phyloP scores from a whole-genome alignment of 139 green algal genomes.

The Chlorella sorokiniana region DNA sequence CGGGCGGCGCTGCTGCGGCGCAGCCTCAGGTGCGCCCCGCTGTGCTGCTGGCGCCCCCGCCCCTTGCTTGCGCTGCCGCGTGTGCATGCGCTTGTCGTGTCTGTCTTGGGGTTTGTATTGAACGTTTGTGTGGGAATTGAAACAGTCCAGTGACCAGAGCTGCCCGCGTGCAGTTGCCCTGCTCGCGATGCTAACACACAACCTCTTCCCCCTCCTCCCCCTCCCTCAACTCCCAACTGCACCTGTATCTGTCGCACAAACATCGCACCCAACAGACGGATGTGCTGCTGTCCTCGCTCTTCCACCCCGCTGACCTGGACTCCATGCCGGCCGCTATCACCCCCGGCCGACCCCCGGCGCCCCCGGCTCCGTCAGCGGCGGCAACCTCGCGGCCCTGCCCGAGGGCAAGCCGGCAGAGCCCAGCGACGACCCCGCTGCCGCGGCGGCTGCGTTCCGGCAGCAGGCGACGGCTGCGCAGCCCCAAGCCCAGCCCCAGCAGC shows the following conservation, averaged over 20 bases:
- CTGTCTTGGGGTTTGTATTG: too few species aligned
- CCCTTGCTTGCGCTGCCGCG: not conserved
- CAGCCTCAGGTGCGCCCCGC: not conserved
- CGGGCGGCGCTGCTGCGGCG: too few species aligned
- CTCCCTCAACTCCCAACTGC: not conserved
- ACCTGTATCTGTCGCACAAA: too few species aligned
- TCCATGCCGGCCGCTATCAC: conserved; percentile 29
- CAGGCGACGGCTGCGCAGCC: not conserved
- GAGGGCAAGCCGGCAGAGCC: conserved; percentile 1
- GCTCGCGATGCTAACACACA: not conserved
- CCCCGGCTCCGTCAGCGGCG: conserved; percentile 3
- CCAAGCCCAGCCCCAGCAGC: not conserved
- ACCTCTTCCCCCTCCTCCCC: not conserved
- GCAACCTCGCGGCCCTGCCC: conserved; percentile 8
- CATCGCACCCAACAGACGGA: too few species aligned
- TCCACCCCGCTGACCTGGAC: conserved; percentile 23
- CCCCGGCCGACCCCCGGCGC: too few species aligned
- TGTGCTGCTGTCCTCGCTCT: not conserved
- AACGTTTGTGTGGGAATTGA: too few species aligned
- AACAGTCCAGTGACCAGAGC: too few species aligned
- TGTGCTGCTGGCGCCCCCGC: not conserved
- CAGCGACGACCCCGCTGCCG: not conserved
- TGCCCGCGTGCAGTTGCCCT: too few species aligned
- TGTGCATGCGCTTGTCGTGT: not conserved
- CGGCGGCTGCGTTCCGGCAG: not conserved